Percentiles rank a stretch among this genome's conserved stretches.
These are phyloP conservation scores for Alloteropsis angusta DNA, from an alignment of 202 grass and related monocot genomes.

Conservation along the genomic window DNA sequence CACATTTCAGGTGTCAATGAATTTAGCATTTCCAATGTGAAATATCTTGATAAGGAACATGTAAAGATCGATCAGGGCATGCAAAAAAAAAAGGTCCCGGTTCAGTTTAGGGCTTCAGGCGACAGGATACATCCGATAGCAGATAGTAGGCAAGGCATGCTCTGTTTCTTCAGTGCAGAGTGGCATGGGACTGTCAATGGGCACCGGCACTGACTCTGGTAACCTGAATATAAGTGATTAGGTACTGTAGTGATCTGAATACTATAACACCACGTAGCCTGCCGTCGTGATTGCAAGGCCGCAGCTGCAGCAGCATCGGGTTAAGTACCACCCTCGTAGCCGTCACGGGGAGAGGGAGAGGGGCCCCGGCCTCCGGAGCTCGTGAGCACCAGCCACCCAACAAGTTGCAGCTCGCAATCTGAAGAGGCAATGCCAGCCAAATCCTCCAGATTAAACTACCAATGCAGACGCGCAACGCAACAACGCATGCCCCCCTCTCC, in stretches of 20 bases:
- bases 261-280: constrained; percentile 2
- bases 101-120: constrained; percentile 3
- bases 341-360: constrained; percentile 1
- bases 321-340: neutral
- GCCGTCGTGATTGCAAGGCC: constrained; percentile 8
- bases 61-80: no score
- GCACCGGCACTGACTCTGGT: neutral
- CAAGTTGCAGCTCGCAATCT: neutral
- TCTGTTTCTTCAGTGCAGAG: neutral
- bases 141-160: no score
- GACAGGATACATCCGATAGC: neutral
- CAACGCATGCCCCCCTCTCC: constrained; percentile 27
- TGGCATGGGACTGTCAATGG: neutral
- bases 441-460: neutral
- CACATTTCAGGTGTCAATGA: neutral
- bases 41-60: neutral
- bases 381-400: constrained; percentile 5
- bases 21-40: neutral
- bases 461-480: constrained; percentile 11
- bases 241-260: neutral
- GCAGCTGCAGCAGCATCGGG: neutral
- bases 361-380: neutral
- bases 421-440: constrained; percentile 1
- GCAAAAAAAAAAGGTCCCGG: neutral
- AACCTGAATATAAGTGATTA: neutral